phyloP scores from a whole-genome alignment of 2,329 filamentous ascomycete species.

The Hypoxylon sp. region DNA sequence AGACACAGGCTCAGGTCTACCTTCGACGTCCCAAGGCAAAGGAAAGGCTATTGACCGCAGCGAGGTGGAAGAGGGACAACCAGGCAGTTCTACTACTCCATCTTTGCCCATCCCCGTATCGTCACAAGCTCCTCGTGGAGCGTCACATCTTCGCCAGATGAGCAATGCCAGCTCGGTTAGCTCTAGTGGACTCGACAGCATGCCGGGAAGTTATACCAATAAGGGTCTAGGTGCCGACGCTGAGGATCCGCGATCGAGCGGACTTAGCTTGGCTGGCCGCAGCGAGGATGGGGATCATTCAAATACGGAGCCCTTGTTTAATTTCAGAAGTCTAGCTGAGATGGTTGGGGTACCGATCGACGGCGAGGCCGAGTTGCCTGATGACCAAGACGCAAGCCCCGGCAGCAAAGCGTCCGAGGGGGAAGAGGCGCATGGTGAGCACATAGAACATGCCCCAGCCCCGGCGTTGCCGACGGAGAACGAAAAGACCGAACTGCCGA shows the following conservation, averaged over 20 bases:
- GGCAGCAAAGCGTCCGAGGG: slow-evolving; percentile 48
- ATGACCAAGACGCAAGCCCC: slow-evolving; percentile 30
- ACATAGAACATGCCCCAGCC: slow-evolving; percentile 45
- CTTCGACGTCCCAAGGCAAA: slow-evolving; percentile 60
- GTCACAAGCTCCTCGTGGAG: slow-evolving; percentile 62
- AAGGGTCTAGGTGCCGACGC: slow-evolving; percentile 50
- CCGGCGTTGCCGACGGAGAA: slow-evolving; percentile 13
- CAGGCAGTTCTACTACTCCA: slow-evolving; percentile 47
- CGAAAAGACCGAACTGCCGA: slow-evolving; percentile 22
- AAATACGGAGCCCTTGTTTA: slow-evolving; percentile 82
- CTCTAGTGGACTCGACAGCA: slow-evolving; percentile 77
- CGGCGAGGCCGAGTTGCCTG: slow-evolving; percentile 43
- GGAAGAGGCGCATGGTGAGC: slow-evolving; percentile 44
- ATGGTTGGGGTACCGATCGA: slow-evolving; percentile 76
- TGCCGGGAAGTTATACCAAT: slow-evolving; percentile 59
- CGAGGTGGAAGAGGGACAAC: slow-evolving; percentile 29
- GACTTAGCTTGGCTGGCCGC: slow-evolving; percentile 58
- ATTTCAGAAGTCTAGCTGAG: slow-evolving; percentile 86
- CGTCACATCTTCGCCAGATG: slow-evolving; percentile 80
- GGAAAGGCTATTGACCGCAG: slow-evolving; percentile 74
- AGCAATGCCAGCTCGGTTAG: slow-evolving; percentile 86
- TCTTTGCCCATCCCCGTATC: slow-evolving; percentile 55
- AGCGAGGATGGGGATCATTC: slow-evolving; percentile 59
- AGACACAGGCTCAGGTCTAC: slow-evolving; percentile 43
- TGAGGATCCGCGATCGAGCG: slow-evolving; percentile 62